A percentile compares a stretch with the other conserved stretches of the same genome.
Evolutionary conservation across 768 basidiomycete species (phyloP).

Genomic region (Suillus subluteus): DNA sequence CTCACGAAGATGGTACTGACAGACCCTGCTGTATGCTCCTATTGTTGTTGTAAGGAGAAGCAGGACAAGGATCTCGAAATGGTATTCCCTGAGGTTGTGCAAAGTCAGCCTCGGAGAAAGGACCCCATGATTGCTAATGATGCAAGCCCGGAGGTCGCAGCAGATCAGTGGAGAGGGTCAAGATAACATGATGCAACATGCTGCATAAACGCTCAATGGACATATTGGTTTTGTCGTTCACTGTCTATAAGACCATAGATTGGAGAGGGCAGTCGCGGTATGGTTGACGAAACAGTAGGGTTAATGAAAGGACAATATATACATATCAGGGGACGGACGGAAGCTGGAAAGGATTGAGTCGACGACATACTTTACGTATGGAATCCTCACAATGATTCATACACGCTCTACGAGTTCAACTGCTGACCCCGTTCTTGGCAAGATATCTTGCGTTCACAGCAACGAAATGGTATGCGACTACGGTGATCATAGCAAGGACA

Average conservation of each 20-base stretch:
- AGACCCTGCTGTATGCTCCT: slow-evolving; percentile 21
- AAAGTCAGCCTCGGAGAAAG: slow-evolving; percentile 20
- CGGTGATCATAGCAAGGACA: slow-evolving; percentile 81
- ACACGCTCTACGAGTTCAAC: neutral
- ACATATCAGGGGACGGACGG: neutral
- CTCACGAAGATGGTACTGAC: neutral
- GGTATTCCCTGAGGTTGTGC: slow-evolving; percentile 15
- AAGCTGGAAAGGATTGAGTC: neutral
- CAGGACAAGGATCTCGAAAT: slow-evolving; percentile 8
- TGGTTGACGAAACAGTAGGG: neutral
- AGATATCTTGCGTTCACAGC: slow-evolving; percentile 74
- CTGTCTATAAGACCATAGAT: neutral
- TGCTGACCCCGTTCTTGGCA: slow-evolving; percentile 30
- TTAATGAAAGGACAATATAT: neutral
- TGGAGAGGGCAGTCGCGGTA: neutral
- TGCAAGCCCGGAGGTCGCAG: neutral
- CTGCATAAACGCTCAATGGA: neutral
- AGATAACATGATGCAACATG: neutral
- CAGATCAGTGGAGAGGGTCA: neutral
- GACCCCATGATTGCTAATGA: slow-evolving; percentile 17
- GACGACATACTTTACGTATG: neutral
- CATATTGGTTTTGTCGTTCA: neutral
- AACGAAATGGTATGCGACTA: slow-evolving; percentile 89
- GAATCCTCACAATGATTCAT: neutral
- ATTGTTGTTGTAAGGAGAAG: slow-evolving; percentile 18